Base-by-base conservation (phyloP, 352 stramenopile genomes). In the Globisporangium iwayamae region DNA sequence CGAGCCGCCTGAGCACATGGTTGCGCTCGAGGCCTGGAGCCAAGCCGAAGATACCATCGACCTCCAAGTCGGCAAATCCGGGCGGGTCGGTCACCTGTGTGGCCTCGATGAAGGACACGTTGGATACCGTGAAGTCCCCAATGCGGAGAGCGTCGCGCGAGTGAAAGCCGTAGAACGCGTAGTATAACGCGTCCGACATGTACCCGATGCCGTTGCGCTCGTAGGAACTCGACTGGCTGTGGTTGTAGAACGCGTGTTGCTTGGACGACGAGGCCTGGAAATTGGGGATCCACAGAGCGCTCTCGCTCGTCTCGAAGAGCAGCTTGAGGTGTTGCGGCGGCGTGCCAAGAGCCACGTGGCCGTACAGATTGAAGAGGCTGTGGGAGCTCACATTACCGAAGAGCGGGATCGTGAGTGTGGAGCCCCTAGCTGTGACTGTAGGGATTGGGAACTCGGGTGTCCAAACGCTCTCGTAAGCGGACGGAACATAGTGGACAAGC, bases 191-290 rank as follows among this genome's bases (percentile, higher is more conserved):
- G 9, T n/a, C 39, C 11, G 38, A 43, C 9, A 47, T 20, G 41
- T 8, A 20, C 5, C 14, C 14, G 2, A 3, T 4, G 4, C 63
- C 57, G 22, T 66, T 59, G 8, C 48, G 36, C 2, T 34, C 47
- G 57, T 66, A 69, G n/a, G 63, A 50, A 16, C 41, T 57, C 38
- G 57, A 69, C 6, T 25, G 6, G 5, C 16, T 43, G 63, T 65
- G 38, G 38, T 69, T 65, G 57, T 69, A 69, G 48, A 36, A 36
- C 4, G 48, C 22, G 22, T 54, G 48, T 4, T 36, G 32, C 32
- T 36, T 36, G 32, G 32, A 36, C 7, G 32, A 36, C 4, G 32
- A 36, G 3, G 43, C 18, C 43, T 13, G 18, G 43, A 53, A 41
- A 39, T 54, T 63, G 20, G 55, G 45, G 0, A 68, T 14, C 62